Evolutionary conservation across 306 rosid species (phyloP), one percentile per base, ranked within the genome.

Genomic region (Quercus suber): DNA sequence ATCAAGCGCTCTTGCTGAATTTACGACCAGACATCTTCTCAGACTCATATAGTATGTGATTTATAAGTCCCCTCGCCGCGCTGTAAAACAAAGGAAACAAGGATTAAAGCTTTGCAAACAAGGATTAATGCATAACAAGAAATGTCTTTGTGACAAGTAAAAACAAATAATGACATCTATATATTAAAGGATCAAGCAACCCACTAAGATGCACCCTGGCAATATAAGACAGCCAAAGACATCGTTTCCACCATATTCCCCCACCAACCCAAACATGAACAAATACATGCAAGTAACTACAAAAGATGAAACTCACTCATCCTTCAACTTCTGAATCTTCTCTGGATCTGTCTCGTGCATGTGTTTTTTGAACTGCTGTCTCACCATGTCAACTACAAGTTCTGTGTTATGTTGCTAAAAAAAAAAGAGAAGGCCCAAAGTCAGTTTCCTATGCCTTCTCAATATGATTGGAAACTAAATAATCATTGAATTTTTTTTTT

Each of bases 21-120:
- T 91, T 95, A 73, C 92, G 90, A 63, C 99, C 97, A 3, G 97
- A 81, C 84, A 89, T 23, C 76, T 80, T 81, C 91, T 91, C 97
- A 3, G 95, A 76, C 80, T 95, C 98, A 1, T 81, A 85, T 51
- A 90, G 85, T 15, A 92, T 92, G 87, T 91, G 99, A 84, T 92
- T 95, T 87, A 90, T 91, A 77, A 95, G 97, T 78, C 98, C 98
- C 87, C 98, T 89, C 35, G 96, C 99, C 23, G 99, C 97, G 68
- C 97, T 92, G 79, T 73, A 81, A 76, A 88, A 59, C 71, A 81
- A 49, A 76, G 75, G 55, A 72, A 69, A 69, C 15, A 56, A 59
- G 41, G 5, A 69, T 78, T 55, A 74, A 58, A 23, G 19, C 3
- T 56, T 43, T 68, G 60, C 17, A 68, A 20, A 49, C 18, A n/a